Conservation (phyloP, 306 rosid species). For the Potentilla sterilis region DNA sequence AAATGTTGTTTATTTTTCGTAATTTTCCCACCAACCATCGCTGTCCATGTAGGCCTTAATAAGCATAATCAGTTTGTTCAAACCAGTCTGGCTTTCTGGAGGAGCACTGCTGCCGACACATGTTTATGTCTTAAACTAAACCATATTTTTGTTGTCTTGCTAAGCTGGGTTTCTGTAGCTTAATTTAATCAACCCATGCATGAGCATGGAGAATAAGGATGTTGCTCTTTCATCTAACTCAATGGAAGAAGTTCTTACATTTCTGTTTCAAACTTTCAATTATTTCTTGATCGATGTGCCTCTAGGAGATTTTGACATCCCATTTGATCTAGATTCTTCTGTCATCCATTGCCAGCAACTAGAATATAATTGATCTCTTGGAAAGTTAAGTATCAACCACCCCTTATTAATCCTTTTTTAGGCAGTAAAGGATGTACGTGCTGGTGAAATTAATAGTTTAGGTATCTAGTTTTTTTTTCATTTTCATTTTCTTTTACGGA, state of each 20-base stretch:
- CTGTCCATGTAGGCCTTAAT: conserved; percentile 14
- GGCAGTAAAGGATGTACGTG: neutral
- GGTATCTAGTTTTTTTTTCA: neutral
- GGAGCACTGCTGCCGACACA: conserved; percentile 22
- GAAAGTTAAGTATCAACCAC: conserved; percentile 10
- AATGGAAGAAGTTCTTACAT: neutral
- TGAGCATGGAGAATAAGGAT: neutral
- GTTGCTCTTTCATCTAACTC: conserved; percentile 3
- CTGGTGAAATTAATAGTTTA: neutral
- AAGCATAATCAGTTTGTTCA: neutral
- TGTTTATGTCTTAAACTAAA: neutral
- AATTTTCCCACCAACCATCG: conserved; percentile 3
- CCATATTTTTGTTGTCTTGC: neutral
- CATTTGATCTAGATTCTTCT: neutral
- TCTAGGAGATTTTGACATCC: neutral
- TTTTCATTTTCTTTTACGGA: neutral
- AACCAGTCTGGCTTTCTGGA: conserved; percentile 9
- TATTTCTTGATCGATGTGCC: neutral
- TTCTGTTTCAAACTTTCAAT: neutral
- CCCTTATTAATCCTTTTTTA: neutral
- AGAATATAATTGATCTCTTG: neutral
- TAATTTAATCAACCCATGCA: neutral
- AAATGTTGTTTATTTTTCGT: conserved; percentile 1
- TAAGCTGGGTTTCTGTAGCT: neutral
- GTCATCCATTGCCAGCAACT: neutral